These are phyloP conservation scores for Fistulinella cinereoalba DNA, from an alignment of 1,284 basidiomycete genomes.

Conservation along the genomic window DNA sequence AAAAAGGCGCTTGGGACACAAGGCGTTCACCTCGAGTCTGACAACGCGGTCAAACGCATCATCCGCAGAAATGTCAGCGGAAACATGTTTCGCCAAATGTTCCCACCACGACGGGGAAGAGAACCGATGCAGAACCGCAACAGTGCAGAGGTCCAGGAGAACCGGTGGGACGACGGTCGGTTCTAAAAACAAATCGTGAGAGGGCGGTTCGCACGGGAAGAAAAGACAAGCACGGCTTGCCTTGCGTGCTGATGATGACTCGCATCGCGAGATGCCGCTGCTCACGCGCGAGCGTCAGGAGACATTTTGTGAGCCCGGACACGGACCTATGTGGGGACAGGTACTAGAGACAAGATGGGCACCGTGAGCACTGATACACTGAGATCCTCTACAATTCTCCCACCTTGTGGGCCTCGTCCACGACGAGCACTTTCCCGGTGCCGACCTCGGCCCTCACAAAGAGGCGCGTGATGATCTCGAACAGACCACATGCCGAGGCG, in stretches of 20 bases:
- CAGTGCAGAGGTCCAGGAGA: constrained; percentile 63
- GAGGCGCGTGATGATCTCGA: constrained; percentile 63
- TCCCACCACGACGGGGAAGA: constrained; percentile 73
- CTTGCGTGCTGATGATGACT: constrained; percentile 71
- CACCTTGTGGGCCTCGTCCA: constrained; percentile 76
- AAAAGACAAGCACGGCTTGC: constrained; percentile 28
- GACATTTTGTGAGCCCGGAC: constrained; percentile 53
- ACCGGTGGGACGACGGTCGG: constrained; percentile 69
- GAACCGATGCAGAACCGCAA: constrained; percentile 67
- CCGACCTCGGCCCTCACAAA: constrained; percentile 61
- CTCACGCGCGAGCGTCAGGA: constrained; percentile 61
- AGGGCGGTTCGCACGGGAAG: too few species aligned
- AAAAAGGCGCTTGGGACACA: background rate
- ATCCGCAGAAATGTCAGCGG: constrained; percentile 52
- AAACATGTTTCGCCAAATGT: constrained; percentile 63
- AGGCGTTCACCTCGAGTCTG: constrained; percentile 49
- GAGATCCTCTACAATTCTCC: background rate
- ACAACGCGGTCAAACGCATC: constrained; percentile 68
- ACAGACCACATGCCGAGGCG: constrained; percentile 61
- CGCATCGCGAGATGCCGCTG: constrained; percentile 72
- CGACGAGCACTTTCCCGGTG: constrained; percentile 67
- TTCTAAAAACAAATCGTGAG: constrained; percentile 40
- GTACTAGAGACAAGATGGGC: constrained; percentile 44
- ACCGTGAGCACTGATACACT: background rate
- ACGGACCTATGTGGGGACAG: constrained; percentile 47